Evolutionary conservation across 306 rosid species (phyloP).

Genomic region (Coriaria nepalensis): DNA sequence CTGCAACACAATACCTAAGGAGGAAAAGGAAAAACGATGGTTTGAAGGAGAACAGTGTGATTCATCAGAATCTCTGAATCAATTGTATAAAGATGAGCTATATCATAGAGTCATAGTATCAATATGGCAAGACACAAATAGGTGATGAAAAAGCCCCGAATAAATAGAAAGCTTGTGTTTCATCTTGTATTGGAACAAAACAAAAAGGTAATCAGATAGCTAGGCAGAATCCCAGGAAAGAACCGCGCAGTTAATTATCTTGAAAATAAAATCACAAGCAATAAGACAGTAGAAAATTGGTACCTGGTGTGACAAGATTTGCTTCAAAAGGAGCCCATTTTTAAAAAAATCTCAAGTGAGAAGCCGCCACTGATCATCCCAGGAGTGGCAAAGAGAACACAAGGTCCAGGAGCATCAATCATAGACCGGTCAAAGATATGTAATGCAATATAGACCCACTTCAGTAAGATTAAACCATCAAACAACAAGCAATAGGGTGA

Average conservation of each 20-base stretch:
- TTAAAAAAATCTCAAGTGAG: slow-evolving; percentile 88
- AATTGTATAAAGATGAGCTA: too few relatives aligned
- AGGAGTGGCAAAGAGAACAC: slow-evolving; percentile 97
- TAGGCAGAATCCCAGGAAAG: slow-evolving; percentile 1
- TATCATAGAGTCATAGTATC: too few relatives aligned
- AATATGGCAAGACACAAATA: too few relatives aligned
- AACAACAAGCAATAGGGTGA: slow-evolving; percentile 9
- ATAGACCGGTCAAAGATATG: slow-evolving; percentile 67
- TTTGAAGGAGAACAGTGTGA: neutral
- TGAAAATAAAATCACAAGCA: neutral
- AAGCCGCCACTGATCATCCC: slow-evolving; percentile 89
- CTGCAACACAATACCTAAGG: slow-evolving; percentile 69
- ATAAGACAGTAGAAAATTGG: slow-evolving; percentile 1
- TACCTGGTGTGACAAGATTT: slow-evolving; percentile 76
- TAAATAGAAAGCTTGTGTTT: too few relatives aligned
- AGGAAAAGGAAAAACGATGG: slow-evolving; percentile 3
- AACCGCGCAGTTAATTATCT: neutral
- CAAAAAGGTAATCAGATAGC: too few relatives aligned
- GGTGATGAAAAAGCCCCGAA: too few relatives aligned
- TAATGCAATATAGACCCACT: slow-evolving; percentile 41
- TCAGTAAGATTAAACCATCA: slow-evolving; percentile 13
- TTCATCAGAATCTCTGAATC: too few relatives aligned
- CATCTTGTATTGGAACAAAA: too few relatives aligned
- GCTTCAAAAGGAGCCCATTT: slow-evolving; percentile 83
- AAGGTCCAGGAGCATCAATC: slow-evolving; percentile 80